Base-by-base conservation (phyloP, 495 filamentous ascomycete genomes). In the Aspergillus avenaceus region DNA sequence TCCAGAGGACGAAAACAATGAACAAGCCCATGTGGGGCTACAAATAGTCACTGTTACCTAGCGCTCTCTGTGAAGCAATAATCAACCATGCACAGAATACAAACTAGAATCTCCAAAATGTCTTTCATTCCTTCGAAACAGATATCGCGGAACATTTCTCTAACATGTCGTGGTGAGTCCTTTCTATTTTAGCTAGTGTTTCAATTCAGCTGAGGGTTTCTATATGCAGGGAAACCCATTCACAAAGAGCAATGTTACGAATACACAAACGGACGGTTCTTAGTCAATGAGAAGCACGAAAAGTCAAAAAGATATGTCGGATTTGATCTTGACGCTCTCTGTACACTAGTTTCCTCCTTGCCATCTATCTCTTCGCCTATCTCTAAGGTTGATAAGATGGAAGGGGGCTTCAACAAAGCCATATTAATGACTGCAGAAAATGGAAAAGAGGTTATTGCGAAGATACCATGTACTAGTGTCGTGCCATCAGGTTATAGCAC, bases 401-500 rank as follows among this genome's bases (percentile, higher is more conserved):
- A 69, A 42, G 63, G 65, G 8, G 61, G 59, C 19, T 69, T 63
- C 50, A 65, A 58, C 55, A 66, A 67, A 47, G 63, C 64, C 1
- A 36, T 69, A 11, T 19, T 66, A 25, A 53, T 69, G 41, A 60
- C 47, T 4, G 58, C 48, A 41, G 55, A 61, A 29, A 58, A 66
- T 53, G 62, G 64, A 21, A 52, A 27, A 14, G 58, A 60, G 46
- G 47, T 66, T 22, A 46, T 65, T 43, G 60, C 58, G 4, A 63
- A 66, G 47, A 52, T 64, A 28, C 58, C 64, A 1, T 58, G 54
- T 38, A 34, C 38, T 16, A 53, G 47, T 42, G 49, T 61, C 38
- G 65, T 63, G 36, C 58, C 56, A 13, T 40, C 57, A 8, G 24
- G 50, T 22, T 63, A 62, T 37, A 59, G 55, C n/a, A 66, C 65